Conservation (phyloP, 148 eudicot species). For the Silene latifolia region DNA sequence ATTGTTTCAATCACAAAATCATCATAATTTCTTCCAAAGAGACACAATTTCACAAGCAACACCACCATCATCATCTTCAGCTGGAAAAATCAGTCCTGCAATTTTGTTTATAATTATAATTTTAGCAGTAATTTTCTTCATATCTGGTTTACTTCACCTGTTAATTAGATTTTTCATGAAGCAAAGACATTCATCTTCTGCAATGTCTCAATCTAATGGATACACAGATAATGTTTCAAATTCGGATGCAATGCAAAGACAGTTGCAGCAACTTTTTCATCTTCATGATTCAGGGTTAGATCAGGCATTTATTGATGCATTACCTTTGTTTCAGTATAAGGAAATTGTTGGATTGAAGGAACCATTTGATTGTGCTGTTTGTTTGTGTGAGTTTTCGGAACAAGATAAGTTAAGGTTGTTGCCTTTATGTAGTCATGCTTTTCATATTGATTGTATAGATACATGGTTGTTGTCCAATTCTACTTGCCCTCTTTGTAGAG, state of each 20-base stretch:
- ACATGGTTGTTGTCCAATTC: constrained; percentile 88
- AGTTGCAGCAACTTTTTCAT: constrained; percentile 68
- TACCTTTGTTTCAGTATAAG: constrained; percentile 71
- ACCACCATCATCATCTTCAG: constrained; percentile 33
- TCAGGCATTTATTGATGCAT: constrained; percentile 76
- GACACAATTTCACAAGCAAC: constrained; percentile 28
- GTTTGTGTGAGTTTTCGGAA: constrained; percentile 70
- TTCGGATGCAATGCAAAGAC: constrained; percentile 55
- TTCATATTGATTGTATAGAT: constrained; percentile 85
- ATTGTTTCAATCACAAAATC: constrained; percentile 20
- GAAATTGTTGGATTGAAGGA: constrained; percentile 72
- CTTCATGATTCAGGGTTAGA: constrained; percentile 90
- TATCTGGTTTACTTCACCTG: constrained; percentile 49
- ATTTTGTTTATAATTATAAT: constrained; percentile 46
- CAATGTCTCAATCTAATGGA: constrained; percentile 39
- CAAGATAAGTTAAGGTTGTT: constrained; percentile 64
- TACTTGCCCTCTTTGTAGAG: constrained; percentile 88
- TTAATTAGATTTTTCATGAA: constrained; percentile 46
- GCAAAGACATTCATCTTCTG: constrained; percentile 36
- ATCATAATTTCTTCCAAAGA: constrained; percentile 29
- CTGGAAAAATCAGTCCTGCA: constrained; percentile 44
- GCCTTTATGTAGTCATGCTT: constrained; percentile 88
- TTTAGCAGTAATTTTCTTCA: constrained; percentile 52
- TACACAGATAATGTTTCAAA: constrained; percentile 37
- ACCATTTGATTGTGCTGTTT: constrained; percentile 90